Evolutionary conservation across 441 rosid species (phyloP), one percentile per base, ranked within the genome.

Genomic region (Populus hybrid): DNA sequence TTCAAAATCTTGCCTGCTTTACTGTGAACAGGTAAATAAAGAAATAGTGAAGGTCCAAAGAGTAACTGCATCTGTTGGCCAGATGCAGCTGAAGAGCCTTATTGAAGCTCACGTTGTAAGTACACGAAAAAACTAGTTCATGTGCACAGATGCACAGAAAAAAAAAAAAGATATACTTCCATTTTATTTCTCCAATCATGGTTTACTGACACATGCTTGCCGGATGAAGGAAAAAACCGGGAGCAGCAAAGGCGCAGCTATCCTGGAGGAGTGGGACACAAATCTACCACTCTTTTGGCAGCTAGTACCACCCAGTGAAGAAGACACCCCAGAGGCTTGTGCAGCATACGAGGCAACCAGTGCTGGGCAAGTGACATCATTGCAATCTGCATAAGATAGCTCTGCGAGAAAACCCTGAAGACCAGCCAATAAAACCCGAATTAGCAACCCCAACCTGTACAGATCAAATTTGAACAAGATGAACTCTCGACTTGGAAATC

Each of bases 221-320:
- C 32, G 79, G 74, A 69, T 77, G 78, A 78, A 93, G 99, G 98
- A 91, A 87, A 94, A 96, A 92, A 94, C 98, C 12, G 95, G 98
- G 70, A 94, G 98, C 85, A 67, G 83, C 86, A 94, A 92, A 88
- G 98, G 98, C 0, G 84, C 86, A 1, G 79, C 83, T 50, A 90
- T 96, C 78, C 93, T 94, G 61, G 79, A 86, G 46, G 98, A 93
- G 9, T 94, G 99, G 99, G 98, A 96, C 53, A 86, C 75, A 71
- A 90, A 87, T 82, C 86, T 96, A 65, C 84, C 96, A 26, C 92
- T 89, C 72, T 94, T 96, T 86, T 90, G 99, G 99, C 98, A 96
- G 85, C 80, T 96, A 34, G 99, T 96, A 81, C 99, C 99, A n/a
- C 99, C 99, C 7, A 94, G 98, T 11, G 99, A 96, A 85, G 99